Conservation (phyloP, 2,329 filamentous ascomycete species). For the Nemania sp. region DNA sequence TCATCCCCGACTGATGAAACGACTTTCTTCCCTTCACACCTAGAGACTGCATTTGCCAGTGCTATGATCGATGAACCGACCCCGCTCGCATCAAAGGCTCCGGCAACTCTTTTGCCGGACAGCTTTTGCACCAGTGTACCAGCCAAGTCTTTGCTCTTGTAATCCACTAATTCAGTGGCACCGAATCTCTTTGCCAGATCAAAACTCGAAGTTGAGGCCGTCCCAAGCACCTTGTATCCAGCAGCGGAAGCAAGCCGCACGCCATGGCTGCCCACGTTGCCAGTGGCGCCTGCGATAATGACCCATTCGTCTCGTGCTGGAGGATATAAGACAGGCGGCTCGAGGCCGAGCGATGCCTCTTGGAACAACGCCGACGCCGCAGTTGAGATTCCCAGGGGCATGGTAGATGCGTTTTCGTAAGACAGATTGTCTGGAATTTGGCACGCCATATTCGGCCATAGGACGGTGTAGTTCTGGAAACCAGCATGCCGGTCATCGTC, state of each 20-base stretch:
- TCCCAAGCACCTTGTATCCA: constrained; percentile 49
- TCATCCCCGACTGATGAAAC: constrained; percentile 13
- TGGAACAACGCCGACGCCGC: constrained; percentile 35
- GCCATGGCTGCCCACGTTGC: constrained; percentile 48
- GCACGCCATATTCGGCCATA: constrained; percentile 27
- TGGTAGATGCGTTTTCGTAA: constrained; percentile 33
- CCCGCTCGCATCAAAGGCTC: constrained; percentile 21
- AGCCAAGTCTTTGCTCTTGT: constrained; percentile 36
- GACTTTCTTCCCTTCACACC: constrained; percentile 11
- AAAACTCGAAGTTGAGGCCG: constrained; percentile 45
- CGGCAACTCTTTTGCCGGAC: constrained; percentile 19
- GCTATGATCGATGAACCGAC: background rate
- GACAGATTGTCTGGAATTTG: constrained; percentile 30
- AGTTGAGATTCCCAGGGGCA: constrained; percentile 37
- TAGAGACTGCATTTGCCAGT: constrained; percentile 4
- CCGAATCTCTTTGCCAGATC: constrained; percentile 43
- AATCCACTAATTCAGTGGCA: constrained; percentile 45
- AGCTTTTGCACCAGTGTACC: constrained; percentile 32
- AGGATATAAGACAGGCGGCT: constrained; percentile 20
- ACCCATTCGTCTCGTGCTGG: constrained; percentile 42
- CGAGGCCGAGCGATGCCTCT: constrained; percentile 26
- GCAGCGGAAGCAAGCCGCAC: constrained; percentile 48
- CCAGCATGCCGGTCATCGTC: constrained; percentile 25
- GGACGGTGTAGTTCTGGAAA: constrained; percentile 35
- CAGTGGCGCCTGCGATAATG: constrained; percentile 42